phyloP scores from a whole-genome alignment of 352 stramenopile genomes.

The Globisporangium nagaii region DNA sequence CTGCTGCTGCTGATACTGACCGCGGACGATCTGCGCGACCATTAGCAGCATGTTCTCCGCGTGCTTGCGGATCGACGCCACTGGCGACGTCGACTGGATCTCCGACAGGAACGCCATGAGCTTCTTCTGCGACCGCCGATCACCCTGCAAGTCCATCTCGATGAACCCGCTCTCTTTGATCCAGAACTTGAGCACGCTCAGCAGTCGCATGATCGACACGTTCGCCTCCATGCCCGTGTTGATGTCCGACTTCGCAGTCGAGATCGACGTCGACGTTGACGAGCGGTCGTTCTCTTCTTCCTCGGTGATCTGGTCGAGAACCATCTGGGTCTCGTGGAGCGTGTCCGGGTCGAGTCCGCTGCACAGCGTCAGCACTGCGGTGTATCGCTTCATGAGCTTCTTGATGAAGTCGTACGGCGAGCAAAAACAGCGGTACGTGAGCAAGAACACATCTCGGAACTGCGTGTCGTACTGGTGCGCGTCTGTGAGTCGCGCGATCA shows the following conservation, averaged over 20 bases:
- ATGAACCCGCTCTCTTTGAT: slow-evolving; percentile 87
- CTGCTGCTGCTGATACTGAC: slow-evolving; percentile 39
- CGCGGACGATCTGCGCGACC: slow-evolving; percentile 54
- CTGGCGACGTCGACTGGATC: slow-evolving; percentile 69
- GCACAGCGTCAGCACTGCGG: slow-evolving; percentile 58
- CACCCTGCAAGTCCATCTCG: slow-evolving; percentile 59
- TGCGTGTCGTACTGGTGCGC: slow-evolving; percentile 82
- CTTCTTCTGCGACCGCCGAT: slow-evolving; percentile 72
- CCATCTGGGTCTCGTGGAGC: slow-evolving; percentile 50
- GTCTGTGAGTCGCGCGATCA: slow-evolving; percentile 79
- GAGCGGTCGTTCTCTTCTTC: slow-evolving; percentile 55
- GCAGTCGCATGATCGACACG: slow-evolving; percentile 82
- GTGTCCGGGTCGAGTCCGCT: slow-evolving; percentile 38
- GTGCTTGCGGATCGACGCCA: slow-evolving; percentile 70
- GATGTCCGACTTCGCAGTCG: slow-evolving; percentile 68
- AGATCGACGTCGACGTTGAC: slow-evolving; percentile 62
- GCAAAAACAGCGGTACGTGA: slow-evolving; percentile 80
- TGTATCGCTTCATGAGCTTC: slow-evolving; percentile 85
- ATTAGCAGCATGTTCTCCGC: slow-evolving; percentile 63
- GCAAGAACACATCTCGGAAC: slow-evolving; percentile 81
- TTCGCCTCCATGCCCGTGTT: slow-evolving; percentile 77
- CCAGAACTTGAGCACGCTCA: slow-evolving; percentile 87
- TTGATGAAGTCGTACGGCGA: slow-evolving; percentile 85
- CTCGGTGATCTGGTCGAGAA: slow-evolving; percentile 61
- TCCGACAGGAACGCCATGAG: slow-evolving; percentile 66